Evolutionary conservation across 257 asterid genomes (phyloP), one percentile per base, ranked within the genome.

Genomic region (Plantago major): DNA sequence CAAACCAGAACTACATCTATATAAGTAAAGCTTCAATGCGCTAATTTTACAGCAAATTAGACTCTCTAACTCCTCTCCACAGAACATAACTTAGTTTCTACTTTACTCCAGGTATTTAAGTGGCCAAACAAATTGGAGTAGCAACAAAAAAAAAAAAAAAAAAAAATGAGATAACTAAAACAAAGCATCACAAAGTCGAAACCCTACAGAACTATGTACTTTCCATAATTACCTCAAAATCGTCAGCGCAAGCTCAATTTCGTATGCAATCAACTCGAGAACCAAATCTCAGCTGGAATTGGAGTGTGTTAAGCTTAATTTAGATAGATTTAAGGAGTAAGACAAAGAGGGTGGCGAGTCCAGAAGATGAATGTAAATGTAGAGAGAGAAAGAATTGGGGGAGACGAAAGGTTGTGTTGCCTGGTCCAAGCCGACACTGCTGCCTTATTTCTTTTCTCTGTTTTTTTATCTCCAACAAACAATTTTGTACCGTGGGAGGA

Each of bases 371-470:
- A 65, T 45, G 60, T 50, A 60, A 49, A 47, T 47, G 51, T 55
- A 67, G 72, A 63, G 64, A 69, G 69, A 68, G 60, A 67, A 65
- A 64, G 71, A 59, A 70, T 71, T 67, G 63, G 75, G 81, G 81
- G 61, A 53, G 52, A 18, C 52, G 71, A 72, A 76, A 67, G 82
- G 85, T 79, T 76, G 10, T 76, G 40, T 78, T 86, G 97, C 89
- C 85, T 79, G 90, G 89, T 71, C 73, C 84, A 89, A 86, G 89
- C 95, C 95, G 95, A 89, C 95, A 89, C 81, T 60, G 18, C 81
- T 60, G 18, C 43, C 54, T 64, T 73, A 80, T 75, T 80, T 77
- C 79, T 73, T 80, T 58, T 47, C 17, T 47, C 1, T 6, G 7
- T 47, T 47, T 13, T 47, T 47, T 47, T 47, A 47, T 47, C 52